Evolutionary conservation across 1,284 basidiomycete genomes (phyloP).

Genomic region (Anthracocystis setariae): DNA sequence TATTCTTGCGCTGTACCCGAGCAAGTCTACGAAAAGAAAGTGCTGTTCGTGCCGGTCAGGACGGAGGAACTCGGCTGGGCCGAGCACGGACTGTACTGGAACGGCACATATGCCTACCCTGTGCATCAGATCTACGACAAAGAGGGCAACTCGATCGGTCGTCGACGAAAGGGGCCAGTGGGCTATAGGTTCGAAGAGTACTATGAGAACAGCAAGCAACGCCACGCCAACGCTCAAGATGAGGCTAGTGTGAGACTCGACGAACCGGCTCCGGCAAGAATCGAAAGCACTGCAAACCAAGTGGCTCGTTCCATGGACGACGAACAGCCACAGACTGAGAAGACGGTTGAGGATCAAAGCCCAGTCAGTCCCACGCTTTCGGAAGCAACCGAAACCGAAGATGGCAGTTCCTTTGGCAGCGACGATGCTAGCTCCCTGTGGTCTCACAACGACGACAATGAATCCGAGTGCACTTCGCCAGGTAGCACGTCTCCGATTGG

Average conservation of each 20-base stretch:
- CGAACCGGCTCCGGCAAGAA: conserved; percentile 38
- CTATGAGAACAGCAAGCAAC: conserved; percentile 33
- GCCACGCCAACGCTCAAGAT: conserved; percentile 18
- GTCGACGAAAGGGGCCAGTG: conserved; percentile 34
- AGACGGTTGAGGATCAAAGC: conserved; percentile 9
- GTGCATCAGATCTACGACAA: conserved; percentile 44
- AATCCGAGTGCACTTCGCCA: conserved; percentile 33
- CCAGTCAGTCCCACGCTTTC: conserved; percentile 30
- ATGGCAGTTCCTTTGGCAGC: conserved; percentile 15
- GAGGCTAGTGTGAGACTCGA: conserved; percentile 34
- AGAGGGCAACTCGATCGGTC: conserved; percentile 36
- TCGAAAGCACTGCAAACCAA: conserved; percentile 4
- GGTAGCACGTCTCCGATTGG: conserved; percentile 28
- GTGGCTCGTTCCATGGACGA: background rate
- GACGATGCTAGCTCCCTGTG: conserved; percentile 41
- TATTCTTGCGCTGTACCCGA: conserved; percentile 44
- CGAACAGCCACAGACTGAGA: conserved; percentile 1
- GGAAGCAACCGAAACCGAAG: conserved; percentile 22
- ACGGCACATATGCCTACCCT: conserved; percentile 56
- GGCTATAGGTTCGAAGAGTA: conserved; percentile 48
- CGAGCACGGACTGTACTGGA: conserved; percentile 60
- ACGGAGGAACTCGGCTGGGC: conserved; percentile 64
- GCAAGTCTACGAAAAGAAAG: conserved; percentile 49
- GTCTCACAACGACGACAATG: conserved; percentile 22
- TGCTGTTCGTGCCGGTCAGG: conserved; percentile 58